Conservation (phyloP, 768 basidiomycete species). For the Boletus tomentosulus region DNA sequence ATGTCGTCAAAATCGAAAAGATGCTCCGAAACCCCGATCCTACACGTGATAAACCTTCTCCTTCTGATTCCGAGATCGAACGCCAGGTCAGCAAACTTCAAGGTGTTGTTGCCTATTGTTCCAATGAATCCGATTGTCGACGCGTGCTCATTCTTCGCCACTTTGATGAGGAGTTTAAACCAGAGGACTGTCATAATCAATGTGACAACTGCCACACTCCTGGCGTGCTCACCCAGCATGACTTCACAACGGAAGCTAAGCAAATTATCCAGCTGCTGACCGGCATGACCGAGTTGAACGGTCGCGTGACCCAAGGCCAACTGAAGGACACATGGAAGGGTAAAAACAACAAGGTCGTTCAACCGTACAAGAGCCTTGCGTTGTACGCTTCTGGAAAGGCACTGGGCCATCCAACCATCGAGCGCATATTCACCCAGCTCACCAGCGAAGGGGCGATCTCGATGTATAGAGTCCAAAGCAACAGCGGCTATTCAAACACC, state of each 20-base stretch:
- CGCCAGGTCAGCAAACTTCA: constrained; percentile 62
- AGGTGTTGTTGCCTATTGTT: constrained; percentile 75
- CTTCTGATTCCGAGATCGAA: constrained; percentile 49
- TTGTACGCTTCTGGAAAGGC: constrained; percentile 53
- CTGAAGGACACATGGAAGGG: constrained; percentile 67
- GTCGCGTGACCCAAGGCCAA: constrained; percentile 53
- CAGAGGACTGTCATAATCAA: constrained; percentile 54
- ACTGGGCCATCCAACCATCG: constrained; percentile 49
- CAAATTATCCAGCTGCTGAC: constrained; percentile 58
- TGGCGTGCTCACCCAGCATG: constrained; percentile 41
- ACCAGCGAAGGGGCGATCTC: constrained; percentile 46
- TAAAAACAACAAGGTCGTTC: constrained; percentile 40
- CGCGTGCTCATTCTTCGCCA: constrained; percentile 84
- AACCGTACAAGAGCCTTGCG: constrained; percentile 44
- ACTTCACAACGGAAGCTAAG: constrained; percentile 59
- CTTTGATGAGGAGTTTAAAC: constrained; percentile 80
- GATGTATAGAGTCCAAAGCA: constrained; percentile 43
- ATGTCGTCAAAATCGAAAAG: constrained; percentile 49
- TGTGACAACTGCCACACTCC: constrained; percentile 83
- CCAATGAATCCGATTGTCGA: constrained; percentile 80
- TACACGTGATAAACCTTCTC: constrained; percentile 26
- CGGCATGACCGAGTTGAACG: constrained; percentile 34
- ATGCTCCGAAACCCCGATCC: constrained; percentile 57
- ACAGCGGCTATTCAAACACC: constrained; percentile 46
- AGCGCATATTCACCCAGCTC: constrained; percentile 62